Conservation (phyloP, 768 basidiomycete species). For the Boletus reticuloceps region DNA sequence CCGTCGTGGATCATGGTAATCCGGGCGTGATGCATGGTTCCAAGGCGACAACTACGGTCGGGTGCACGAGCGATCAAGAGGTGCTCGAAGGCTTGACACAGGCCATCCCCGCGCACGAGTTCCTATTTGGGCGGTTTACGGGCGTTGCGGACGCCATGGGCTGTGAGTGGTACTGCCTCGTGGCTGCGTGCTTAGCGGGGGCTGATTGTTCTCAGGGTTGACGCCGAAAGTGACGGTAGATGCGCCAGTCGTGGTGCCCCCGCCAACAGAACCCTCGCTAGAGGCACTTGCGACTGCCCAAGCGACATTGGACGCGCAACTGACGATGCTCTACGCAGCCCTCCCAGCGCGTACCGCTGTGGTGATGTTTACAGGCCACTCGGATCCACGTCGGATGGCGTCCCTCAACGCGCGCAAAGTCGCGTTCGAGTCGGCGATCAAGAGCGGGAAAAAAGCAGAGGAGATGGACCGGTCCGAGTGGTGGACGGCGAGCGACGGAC, state of each 20-base stretch:
- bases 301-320: slow-evolving; percentile 53
- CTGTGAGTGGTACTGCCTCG: slow-evolving; percentile 50
- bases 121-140: slow-evolving; percentile 82
- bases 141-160: slow-evolving; percentile 76
- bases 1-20: slow-evolving; percentile 85
- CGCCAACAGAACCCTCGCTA: slow-evolving; percentile 31
- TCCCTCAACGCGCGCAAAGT: slow-evolving; percentile 65
- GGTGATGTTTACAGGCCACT: slow-evolving; percentile 85
- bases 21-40: slow-evolving; percentile 80
- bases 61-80: slow-evolving; percentile 76
- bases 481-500: slow-evolving; percentile 77
- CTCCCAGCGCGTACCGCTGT: slow-evolving; percentile 81
- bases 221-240: slow-evolving; percentile 53
- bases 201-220: slow-evolving; percentile 45
- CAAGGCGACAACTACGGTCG: slow-evolving; percentile 74
- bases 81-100: slow-evolving; percentile 68
- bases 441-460: slow-evolving; percentile 53
- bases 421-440: slow-evolving; percentile 67
- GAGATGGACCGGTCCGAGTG: slow-evolving; percentile 52
- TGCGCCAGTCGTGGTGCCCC: slow-evolving; percentile 19
- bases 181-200: not conserved
- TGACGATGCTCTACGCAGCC: slow-evolving; percentile 58
- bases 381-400: slow-evolving; percentile 81
- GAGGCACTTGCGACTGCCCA: slow-evolving; percentile 40
- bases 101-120: slow-evolving; percentile 64